Percentiles rank a stretch among this genome's conserved stretches.
These are phyloP conservation scores for Monosporascus sp. DNA, from an alignment of 2,329 filamentous ascomycete species.

Conservation along the genomic window DNA sequence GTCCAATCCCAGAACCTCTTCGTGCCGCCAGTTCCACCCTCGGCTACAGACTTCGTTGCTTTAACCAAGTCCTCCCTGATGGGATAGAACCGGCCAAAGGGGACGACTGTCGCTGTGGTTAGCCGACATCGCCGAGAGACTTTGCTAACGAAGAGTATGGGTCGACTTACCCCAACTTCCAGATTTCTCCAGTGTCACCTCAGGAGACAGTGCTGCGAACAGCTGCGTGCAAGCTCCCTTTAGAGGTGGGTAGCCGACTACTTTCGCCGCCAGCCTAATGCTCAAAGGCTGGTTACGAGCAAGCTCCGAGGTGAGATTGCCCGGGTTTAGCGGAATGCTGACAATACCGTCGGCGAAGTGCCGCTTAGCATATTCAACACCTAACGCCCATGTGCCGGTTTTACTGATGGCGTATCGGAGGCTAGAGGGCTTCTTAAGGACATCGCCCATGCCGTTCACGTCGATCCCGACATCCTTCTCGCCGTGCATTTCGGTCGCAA, in stretches of 20 bases:
- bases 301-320: conserved; percentile 34
- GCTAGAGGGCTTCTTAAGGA: background rate
- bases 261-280: conserved; percentile 15
- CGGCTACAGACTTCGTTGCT: conserved; percentile 24
- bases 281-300: conserved; percentile 23
- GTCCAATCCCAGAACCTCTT: conserved; percentile 38
- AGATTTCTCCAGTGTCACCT: conserved; percentile 34
- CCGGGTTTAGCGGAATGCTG: conserved; percentile 32
- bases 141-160: background rate
- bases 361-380: conserved; percentile 9
- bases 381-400: conserved; percentile 9
- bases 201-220: conserved; percentile 39
- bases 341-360: conserved; percentile 22
- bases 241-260: conserved; percentile 16
- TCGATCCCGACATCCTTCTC: conserved; percentile 12
- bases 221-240: conserved; percentile 44
- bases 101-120: conserved; percentile 22
- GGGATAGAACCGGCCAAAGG: conserved; percentile 32
- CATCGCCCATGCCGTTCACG: conserved; percentile 13
- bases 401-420: conserved; percentile 12
- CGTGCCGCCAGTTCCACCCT: conserved; percentile 33
- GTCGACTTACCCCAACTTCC: conserved; percentile 24
- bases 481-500: conserved; percentile 16
- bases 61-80: conserved; percentile 24
- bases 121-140: background rate